Percentiles rank a stretch among this genome's conserved stretches.
Conservation (phyloP, 106 monocot species). For the Phalaenopsis aphrodite region DNA sequence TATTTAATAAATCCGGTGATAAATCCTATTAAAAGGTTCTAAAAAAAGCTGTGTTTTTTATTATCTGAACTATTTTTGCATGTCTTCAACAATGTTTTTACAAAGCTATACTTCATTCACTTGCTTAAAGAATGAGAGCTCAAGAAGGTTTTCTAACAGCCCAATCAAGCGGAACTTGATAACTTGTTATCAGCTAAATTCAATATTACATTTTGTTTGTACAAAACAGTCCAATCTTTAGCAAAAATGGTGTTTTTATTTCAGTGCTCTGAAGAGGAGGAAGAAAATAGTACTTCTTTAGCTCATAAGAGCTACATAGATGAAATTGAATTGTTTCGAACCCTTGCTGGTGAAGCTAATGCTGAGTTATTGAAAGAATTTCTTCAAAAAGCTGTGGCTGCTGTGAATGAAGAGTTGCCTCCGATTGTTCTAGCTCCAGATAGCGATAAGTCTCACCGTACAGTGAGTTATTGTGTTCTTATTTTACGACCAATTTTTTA, state of each 20-base stretch:
- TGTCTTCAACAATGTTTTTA: no score
- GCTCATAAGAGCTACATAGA: constrained; percentile 21
- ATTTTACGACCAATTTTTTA: not conserved
- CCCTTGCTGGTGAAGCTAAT: constrained; percentile 58
- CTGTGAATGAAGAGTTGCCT: constrained; percentile 18
- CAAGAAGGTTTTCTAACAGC: no score
- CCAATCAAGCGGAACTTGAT: no score
- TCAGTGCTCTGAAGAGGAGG: constrained; percentile 37
- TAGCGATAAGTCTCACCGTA: constrained; percentile 74
- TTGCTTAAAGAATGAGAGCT: no score
- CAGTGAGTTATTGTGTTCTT: constrained; percentile 37
- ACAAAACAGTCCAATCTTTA: not conserved
- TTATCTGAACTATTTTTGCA: no score
- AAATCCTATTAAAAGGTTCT: no score
- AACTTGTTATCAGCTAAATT: no score
- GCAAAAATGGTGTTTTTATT: not conserved
- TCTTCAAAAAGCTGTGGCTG: constrained; percentile 26
- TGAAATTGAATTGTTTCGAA: constrained; percentile 49
- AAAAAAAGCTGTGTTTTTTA: no score
- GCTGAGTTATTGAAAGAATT: constrained; percentile 43
- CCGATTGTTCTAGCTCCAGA: constrained; percentile 74
- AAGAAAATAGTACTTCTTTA: constrained; percentile 12
- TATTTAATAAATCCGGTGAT: no score
- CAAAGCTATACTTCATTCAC: no score
- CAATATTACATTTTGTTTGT: not conserved